Conservation (phyloP, 495 filamentous ascomycete genomes). For the Hyphodiscus hymeniophilus region DNA sequence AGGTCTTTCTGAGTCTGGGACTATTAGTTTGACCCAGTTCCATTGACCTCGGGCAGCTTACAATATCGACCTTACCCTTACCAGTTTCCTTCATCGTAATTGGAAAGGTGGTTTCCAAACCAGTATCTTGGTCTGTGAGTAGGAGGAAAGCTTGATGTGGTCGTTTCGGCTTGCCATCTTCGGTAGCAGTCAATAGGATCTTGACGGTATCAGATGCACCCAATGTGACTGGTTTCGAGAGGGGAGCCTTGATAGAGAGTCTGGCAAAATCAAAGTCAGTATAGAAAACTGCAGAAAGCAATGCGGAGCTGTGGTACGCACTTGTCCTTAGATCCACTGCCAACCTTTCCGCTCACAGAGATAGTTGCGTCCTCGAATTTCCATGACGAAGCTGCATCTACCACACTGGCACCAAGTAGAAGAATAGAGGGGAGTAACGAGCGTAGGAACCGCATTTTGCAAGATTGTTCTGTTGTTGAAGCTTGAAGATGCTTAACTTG, state of each 20-base stretch:
- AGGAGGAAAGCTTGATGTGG: constrained; percentile 92
- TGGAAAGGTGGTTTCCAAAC: constrained; percentile 83
- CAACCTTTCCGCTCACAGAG: constrained; percentile 57
- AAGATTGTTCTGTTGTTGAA: constrained; percentile 4
- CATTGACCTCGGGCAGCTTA: constrained; percentile 32
- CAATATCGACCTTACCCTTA: constrained; percentile 75
- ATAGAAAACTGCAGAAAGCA: neutral
- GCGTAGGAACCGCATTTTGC: constrained; percentile 39
- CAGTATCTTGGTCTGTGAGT: constrained; percentile 61
- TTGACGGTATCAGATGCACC: constrained; percentile 68
- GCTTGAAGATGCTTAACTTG: neutral
- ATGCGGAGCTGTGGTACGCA: constrained; percentile 30
- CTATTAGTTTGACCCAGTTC: constrained; percentile 21
- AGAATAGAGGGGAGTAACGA: constrained; percentile 41
- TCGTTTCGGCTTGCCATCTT: constrained; percentile 66
- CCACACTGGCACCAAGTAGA: constrained; percentile 36
- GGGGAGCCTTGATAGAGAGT: constrained; percentile 19
- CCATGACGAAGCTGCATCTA: constrained; percentile 67
- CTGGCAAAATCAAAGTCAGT: constrained; percentile 11
- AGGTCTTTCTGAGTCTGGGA: constrained; percentile 80
- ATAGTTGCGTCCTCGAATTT: constrained; percentile 79
- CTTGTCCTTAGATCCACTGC: constrained; percentile 59
- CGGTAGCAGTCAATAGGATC: constrained; percentile 69
- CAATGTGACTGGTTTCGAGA: constrained; percentile 42
- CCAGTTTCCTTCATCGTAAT: constrained; percentile 80